Evolutionary conservation across 1,139 yeast species (phyloP).

Genomic region (Sugiyamaella pinicola): DNA sequence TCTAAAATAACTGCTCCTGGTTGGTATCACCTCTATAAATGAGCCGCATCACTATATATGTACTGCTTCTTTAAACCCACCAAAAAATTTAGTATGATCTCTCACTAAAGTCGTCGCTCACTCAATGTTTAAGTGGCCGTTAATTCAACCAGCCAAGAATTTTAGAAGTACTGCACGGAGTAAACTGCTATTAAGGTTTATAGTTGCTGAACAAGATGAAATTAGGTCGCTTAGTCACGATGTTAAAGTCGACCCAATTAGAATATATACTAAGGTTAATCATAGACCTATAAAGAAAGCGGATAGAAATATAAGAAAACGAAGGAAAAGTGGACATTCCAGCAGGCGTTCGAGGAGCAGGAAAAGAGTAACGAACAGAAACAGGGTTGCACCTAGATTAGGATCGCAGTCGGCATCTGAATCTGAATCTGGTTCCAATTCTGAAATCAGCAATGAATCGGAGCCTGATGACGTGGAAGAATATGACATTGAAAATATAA

Average conservation of each 20-base stretch:
- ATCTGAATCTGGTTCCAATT: not conserved
- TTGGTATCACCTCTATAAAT: too few species aligned
- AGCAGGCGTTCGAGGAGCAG: not conserved
- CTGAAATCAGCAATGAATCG: too few species aligned
- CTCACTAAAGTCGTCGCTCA: not conserved
- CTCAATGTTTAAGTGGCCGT: slow-evolving; percentile 19
- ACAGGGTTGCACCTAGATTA: not conserved
- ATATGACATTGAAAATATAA: slow-evolving; percentile 3
- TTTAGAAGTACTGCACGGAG: not conserved
- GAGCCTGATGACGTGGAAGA: not conserved
- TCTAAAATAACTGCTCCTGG: too few species aligned
- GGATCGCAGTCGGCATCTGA: not conserved
- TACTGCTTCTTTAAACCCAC: too few species aligned
- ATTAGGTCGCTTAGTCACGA: slow-evolving; percentile 3
- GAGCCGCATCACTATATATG: not conserved
- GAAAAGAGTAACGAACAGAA: not conserved
- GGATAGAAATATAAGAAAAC: not conserved
- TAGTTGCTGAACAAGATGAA: slow-evolving; percentile 13
- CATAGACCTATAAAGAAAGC: slow-evolving; percentile 2
- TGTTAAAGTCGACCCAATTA: not conserved
- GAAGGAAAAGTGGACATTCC: not conserved
- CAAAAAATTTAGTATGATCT: too few species aligned
- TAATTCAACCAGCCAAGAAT: not conserved
- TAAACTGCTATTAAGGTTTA: slow-evolving; percentile 5
- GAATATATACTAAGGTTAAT: slow-evolving; percentile 2